These are phyloP conservation scores for Candida jianshihensis DNA, from an alignment of 805 yeast genomes.

Conservation along the genomic window DNA sequence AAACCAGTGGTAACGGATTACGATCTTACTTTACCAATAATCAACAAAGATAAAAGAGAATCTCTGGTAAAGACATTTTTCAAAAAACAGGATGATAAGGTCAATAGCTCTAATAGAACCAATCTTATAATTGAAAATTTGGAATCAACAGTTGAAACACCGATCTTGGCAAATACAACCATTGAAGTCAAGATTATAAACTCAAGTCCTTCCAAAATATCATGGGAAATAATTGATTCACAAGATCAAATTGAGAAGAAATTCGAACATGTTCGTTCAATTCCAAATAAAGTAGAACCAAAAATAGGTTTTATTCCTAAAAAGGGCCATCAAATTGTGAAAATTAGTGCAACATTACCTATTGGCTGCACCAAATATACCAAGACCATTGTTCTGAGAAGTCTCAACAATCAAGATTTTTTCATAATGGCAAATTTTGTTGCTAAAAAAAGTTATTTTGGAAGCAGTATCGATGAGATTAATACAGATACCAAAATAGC, in stretches of 20 bases:
- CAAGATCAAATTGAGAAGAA: slow-evolving; percentile 19
- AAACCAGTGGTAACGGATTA: slow-evolving; percentile 42
- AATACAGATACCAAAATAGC: slow-evolving; percentile 13
- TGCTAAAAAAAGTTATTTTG: slow-evolving; percentile 23
- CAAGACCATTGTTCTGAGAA: slow-evolving; percentile 22
- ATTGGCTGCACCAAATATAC: slow-evolving; percentile 20
- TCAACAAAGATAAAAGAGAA: slow-evolving; percentile 31
- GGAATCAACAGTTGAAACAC: slow-evolving; percentile 24
- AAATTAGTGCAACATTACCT: slow-evolving; percentile 18
- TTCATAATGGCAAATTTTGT: slow-evolving; percentile 23
- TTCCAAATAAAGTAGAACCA: slow-evolving; percentile 16
- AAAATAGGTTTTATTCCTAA: slow-evolving; percentile 26
- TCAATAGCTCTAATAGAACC: slow-evolving; percentile 35
- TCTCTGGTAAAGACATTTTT: slow-evolving; percentile 30
- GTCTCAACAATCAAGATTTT: slow-evolving; percentile 25
- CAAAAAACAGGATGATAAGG: slow-evolving; percentile 35
- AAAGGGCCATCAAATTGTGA: slow-evolving; percentile 16
- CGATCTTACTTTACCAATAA: slow-evolving; percentile 24
- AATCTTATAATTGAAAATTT: slow-evolving; percentile 29
- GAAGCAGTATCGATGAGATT: slow-evolving; percentile 25
- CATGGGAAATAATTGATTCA: slow-evolving; percentile 31
- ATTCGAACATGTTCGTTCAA: slow-evolving; percentile 14
- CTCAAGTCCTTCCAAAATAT: slow-evolving; percentile 28
- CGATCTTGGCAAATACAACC: slow-evolving; percentile 21
- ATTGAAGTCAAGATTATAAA: slow-evolving; percentile 26